Percentiles rank a stretch among this genome's conserved stretches.
Evolutionary conservation across 176 grass and related monocot species (phyloP).

Genomic region (Oryza coarctata): DNA sequence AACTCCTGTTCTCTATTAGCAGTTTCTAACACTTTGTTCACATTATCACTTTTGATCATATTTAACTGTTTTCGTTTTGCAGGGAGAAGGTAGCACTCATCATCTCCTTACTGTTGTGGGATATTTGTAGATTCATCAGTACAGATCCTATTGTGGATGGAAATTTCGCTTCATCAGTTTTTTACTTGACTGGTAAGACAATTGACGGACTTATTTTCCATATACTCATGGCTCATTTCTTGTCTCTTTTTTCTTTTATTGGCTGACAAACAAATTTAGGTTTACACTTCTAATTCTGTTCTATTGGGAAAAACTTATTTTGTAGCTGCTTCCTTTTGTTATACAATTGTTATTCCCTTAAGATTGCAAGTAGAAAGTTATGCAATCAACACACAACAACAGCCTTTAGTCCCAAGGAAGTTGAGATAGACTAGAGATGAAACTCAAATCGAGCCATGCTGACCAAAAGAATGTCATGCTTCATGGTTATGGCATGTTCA

Average conservation of each 20-base stretch:
- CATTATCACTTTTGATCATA: constrained; percentile 5
- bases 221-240: background rate
- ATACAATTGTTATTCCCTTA: background rate
- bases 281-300: constrained; percentile 18
- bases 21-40: background rate
- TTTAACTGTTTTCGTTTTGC: constrained; percentile 37
- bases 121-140: constrained; percentile 34
- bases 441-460: background rate
- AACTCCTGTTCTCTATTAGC: background rate
- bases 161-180: constrained; percentile 38
- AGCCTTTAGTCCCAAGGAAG: background rate
- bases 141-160: constrained; percentile 39
- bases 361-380: background rate
- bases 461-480: background rate
- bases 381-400: background rate
- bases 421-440: background rate
- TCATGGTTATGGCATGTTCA: too few species aligned
- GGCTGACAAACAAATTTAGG: constrained; percentile 6
- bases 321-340: background rate
- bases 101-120: constrained; percentile 61
- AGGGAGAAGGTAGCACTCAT: constrained; percentile 58
- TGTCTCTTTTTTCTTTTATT: background rate
- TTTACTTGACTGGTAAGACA: constrained; percentile 41
- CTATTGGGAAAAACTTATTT: constrained; percentile 7
- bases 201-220: constrained; percentile 25